These are phyloP conservation scores for Eutrema salsugineum DNA, from an alignment of 441 rosid genomes.

Conservation along the genomic window DNA sequence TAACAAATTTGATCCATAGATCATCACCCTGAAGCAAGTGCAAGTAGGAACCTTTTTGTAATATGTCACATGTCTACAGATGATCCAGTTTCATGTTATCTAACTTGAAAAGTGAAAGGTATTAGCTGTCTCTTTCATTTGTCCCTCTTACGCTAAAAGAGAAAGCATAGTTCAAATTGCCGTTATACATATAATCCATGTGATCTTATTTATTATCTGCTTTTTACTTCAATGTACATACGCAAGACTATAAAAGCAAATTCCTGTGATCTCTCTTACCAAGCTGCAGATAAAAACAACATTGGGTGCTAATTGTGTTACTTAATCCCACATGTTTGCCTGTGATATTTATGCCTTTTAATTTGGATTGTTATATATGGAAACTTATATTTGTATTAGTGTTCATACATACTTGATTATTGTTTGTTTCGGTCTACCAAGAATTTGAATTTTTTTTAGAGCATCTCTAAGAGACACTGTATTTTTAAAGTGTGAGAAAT, in stretches of 20 bases:
- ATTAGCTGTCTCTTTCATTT: constrained; percentile 25
- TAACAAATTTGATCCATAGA: constrained; percentile 9
- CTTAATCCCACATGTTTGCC: constrained; percentile 9
- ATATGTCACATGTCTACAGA: constrained; percentile 2
- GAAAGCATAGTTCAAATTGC: constrained; percentile 17
- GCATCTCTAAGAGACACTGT: too few relatives aligned
- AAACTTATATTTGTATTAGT: background rate
- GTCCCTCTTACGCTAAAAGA: background rate
- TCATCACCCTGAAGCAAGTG: constrained; percentile 12
- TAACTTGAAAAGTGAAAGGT: constrained; percentile 14
- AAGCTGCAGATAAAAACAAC: constrained; percentile 20
- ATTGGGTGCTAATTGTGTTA: background rate
- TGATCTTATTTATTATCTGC: constrained; percentile 17
- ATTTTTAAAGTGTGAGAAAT: too few relatives aligned
- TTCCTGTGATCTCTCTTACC: constrained; percentile 15
- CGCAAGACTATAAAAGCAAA: constrained; percentile 10
- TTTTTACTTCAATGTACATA: constrained; percentile 9
- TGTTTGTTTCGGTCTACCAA: background rate
- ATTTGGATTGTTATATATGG: constrained; percentile 3
- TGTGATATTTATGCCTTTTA: constrained; percentile 15
- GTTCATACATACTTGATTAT: background rate
- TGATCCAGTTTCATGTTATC: constrained; percentile 7
- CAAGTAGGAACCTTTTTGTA: background rate
- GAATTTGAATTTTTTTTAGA: background rate
- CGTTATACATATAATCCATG: constrained; percentile 21